These are phyloP conservation scores for Sporothrix curviconia DNA, from an alignment of 2,329 filamentous ascomycete genomes.

Conservation along the genomic window DNA sequence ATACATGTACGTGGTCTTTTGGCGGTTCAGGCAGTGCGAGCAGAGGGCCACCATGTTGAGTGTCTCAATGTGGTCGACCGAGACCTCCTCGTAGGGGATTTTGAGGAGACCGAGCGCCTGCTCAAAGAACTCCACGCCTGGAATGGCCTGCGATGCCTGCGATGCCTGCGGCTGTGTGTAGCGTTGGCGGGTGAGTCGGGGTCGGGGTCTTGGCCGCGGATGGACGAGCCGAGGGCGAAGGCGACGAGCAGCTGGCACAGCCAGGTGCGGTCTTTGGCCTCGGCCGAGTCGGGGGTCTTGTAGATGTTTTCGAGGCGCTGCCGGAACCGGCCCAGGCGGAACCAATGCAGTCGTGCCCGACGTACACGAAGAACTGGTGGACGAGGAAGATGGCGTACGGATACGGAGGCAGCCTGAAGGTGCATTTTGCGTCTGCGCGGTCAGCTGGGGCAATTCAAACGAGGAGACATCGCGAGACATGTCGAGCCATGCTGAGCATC, in stretches of 20 bases:
- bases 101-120: conserved; percentile 12
- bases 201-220: conserved; percentile 2
- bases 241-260: conserved; percentile 7
- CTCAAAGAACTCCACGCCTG: conserved; percentile 5
- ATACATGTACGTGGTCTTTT: conserved; percentile 12
- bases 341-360: conserved; percentile 13
- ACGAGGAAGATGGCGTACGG: conserved; percentile 3
- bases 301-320: conserved; percentile 4
- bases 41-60: conserved; percentile 11
- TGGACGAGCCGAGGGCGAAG: conserved; percentile 5
- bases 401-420: conserved; percentile 9
- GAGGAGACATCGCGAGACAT: not conserved
- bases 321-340: conserved; percentile 2
- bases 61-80: conserved; percentile 11
- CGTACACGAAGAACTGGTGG: conserved; percentile 4
- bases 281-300: not conserved
- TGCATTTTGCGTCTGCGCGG: conserved; percentile 11
- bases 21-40: conserved; percentile 7
- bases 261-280: conserved; percentile 11
- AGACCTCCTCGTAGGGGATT: conserved; percentile 11
- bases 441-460: not conserved
- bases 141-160: not conserved
- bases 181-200: not conserved
- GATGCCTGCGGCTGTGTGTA: not conserved
- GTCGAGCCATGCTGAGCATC: too few relatives aligned